Evolutionary conservation across 1,139 yeast species (phyloP), one percentile per base, ranked within the genome.

Genomic region (Yamadazyma sp.): DNA sequence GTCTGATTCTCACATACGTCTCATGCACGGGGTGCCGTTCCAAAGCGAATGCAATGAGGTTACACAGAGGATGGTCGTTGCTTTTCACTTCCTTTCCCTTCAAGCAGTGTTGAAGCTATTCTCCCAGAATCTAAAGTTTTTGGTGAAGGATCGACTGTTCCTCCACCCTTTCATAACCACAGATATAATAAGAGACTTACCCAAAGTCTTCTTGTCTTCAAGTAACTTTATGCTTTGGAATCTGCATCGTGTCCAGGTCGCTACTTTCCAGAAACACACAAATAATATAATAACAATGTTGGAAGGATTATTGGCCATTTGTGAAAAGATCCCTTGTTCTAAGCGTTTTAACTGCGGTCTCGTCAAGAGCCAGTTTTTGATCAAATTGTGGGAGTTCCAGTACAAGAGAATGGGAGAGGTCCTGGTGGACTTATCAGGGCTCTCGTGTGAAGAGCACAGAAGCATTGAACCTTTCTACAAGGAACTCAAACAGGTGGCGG

Each of bases 51-150:
- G 20, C n/a, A 11, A n/a, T 6, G 27, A 17, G 17, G 52, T 51
- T 18, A 24, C 55, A 5, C 40, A 46, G 1, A 64, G 58, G 37
- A 41, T 58, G 15, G 48, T 62, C 5, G 49, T 61, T 25, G 66
- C 72, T 9, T 63, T 52, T 43, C 65, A 66, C 45, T 64, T 66
- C 43, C 48, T 67, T 31, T 38, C 52, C 7, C 43, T 66, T 9
- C 73, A 67, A 46, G 53, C 61, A 31, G 25, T 59, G n/a, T 46
- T 65, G 9, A 70, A 65, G 41, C 47, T 51, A 29, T 36, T 58
- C 4, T 54, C 66, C 2, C 33, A 41, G 8, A 52, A 60, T 35
- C 34, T 61, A 30, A 51, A 52, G 17, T 12, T 35, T 7, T 18
- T 30, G 15, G 24, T 30, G 12, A 10, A 30, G 3, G 33, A 30